Evolutionary conservation across 1,284 basidiomycete genomes (phyloP), one percentile per base, ranked within the genome.

Genomic region (Microbotryum scabiosae): DNA sequence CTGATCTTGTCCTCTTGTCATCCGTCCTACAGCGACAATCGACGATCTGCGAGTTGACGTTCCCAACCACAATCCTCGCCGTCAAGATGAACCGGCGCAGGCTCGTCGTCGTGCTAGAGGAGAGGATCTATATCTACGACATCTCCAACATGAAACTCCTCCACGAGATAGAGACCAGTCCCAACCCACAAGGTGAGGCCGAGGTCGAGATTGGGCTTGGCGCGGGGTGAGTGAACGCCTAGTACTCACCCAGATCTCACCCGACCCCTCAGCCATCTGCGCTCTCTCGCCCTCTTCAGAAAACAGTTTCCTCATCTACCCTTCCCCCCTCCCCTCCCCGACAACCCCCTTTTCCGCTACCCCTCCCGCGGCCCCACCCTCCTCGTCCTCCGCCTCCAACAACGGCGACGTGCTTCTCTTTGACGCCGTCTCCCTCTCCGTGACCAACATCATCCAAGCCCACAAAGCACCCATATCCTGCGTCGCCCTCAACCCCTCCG

Each of bases 51-150:
- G 94, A 98, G 74, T 84, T 98, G 23, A 82, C 94, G 20, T 99
- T 98, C 75, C 94, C 94, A 0, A 92, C 91, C 1, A 90, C 91
- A 2, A 93, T 99, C 62, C 83, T 97, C 30, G 85, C 89, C 6
- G 93, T 98, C 74, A 97, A 96, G 78, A 82, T 99, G 72, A 98
- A 99, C 78, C 82, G 96, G 60, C 92, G 96, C 77, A 87, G 92
- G 0, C 82, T 99, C 25, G 89, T 97, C 44, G 94, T 98, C 64
- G 88, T 98, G 8, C 82, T 98, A 57, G 93, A 97, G 74, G 84
- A 84, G 48, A 91, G 97, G 75, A 96, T 99, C 62, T 99, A 97
- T 78, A 92, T 97, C 60, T 98, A 98, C 74, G 94, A 98, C 74
- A 97, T 98, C 71, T 90, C 87, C 63, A 99, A 97, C 70, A 97